These are phyloP conservation scores for Colletotrichum sp. DNA, from an alignment of 2,329 filamentous ascomycete genomes.

Conservation along the genomic window DNA sequence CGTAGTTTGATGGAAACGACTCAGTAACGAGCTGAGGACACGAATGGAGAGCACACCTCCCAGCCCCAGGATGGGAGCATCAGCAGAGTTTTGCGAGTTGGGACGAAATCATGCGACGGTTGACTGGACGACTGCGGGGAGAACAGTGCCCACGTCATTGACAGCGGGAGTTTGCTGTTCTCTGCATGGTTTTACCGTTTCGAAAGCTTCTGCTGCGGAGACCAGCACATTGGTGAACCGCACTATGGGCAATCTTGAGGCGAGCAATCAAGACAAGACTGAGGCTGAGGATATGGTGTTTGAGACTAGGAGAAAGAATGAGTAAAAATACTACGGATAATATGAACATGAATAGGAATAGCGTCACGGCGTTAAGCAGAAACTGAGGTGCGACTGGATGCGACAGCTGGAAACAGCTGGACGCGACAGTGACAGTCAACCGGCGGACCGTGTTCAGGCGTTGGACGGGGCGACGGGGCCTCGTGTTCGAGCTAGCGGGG, in stretches of 20 bases:
- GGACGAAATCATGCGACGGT: slow-evolving; percentile 15
- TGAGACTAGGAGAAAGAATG: neutral
- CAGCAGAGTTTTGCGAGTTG: slow-evolving; percentile 5
- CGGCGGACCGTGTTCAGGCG: neutral
- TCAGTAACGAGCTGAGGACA: neutral
- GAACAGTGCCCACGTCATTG: neutral
- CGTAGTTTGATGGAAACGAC: neutral
- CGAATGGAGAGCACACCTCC: neutral
- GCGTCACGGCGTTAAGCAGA: neutral
- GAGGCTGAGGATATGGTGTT: neutral
- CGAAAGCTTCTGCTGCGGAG: neutral
- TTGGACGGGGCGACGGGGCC: slow-evolving; percentile 2
- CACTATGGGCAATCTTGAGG: neutral
- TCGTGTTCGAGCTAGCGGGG: slow-evolving; percentile 12
- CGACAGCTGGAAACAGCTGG: neutral
- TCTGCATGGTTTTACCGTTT: slow-evolving; percentile 3
- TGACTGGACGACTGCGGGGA: slow-evolving; percentile 4
- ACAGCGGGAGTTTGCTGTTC: slow-evolving; percentile 20
- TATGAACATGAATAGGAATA: neutral
- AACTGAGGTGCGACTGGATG: neutral
- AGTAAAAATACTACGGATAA: neutral
- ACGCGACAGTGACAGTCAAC: neutral
- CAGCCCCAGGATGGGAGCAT: neutral
- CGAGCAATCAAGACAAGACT: neutral
- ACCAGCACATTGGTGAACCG: neutral